Conservation (phyloP, 345 rosid genomes). For the Acer saccharum region DNA sequence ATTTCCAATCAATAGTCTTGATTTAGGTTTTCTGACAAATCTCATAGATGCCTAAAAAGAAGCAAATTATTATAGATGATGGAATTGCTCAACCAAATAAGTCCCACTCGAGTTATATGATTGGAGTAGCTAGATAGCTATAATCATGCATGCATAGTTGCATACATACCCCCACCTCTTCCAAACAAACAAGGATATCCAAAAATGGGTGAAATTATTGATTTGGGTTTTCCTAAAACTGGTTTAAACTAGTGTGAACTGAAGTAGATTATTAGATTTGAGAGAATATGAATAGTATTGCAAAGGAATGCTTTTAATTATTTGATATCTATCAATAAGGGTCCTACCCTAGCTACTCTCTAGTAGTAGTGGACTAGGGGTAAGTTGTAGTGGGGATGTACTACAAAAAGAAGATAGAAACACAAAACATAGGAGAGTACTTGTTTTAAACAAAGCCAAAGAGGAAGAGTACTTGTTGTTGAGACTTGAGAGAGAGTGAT, state of each 20-base stretch:
- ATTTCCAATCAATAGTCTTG: constrained; percentile 23
- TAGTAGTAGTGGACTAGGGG: too few relatives aligned
- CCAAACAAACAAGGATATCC: not conserved
- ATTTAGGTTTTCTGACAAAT: constrained; percentile 22
- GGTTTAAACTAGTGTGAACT: not conserved
- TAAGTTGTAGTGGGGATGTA: too few relatives aligned
- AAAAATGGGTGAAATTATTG: not conserved
- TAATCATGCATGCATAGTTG: not conserved
- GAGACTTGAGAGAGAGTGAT: too few relatives aligned
- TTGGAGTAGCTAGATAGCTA: constrained; percentile 5
- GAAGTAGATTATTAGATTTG: too few relatives aligned
- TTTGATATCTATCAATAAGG: constrained; percentile 12
- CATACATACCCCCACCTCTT: not conserved
- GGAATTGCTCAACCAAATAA: constrained; percentile 25
- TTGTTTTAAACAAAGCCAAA: constrained; percentile 4
- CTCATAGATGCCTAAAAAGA: constrained; percentile 12
- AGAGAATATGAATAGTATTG: constrained; percentile 6
- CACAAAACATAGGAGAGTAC: constrained; percentile 18
- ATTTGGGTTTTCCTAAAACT: not conserved
- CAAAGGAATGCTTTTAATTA: constrained; percentile 12
- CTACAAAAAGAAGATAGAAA: constrained; percentile 23
- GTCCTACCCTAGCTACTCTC: constrained; percentile 17
- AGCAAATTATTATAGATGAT: not conserved
- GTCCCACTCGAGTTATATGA: not conserved
- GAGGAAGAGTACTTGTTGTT: not conserved